Evolutionary conservation across 257 asterid species (phyloP).

Genomic region (Voacanga thouarsii): DNA sequence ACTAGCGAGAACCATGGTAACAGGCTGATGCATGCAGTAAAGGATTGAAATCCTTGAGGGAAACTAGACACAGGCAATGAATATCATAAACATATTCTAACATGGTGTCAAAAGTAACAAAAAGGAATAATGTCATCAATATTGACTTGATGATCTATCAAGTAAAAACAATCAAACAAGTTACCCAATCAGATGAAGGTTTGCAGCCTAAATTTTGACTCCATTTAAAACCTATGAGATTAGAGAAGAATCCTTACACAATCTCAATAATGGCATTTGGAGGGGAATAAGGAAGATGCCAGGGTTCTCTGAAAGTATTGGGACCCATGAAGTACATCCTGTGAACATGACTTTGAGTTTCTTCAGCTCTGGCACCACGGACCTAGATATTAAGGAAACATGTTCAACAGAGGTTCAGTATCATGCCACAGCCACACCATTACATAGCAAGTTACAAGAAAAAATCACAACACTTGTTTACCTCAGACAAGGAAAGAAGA

Average conservation of each 20-base stretch:
- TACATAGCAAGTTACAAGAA: not conserved
- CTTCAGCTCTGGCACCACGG: conserved; percentile 84
- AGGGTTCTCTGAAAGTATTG: conserved; percentile 93
- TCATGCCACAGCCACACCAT: not conserved
- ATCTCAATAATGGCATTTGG: conserved; percentile 80
- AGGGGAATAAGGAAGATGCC: conserved; percentile 98
- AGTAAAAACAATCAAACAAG: not conserved
- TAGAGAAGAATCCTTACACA: conserved; percentile 58
- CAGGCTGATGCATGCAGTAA: not conserved
- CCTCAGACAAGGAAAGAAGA: conserved; percentile 97
- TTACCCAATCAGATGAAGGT: not conserved
- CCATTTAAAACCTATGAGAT: not conserved
- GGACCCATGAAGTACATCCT: conserved; percentile 98
- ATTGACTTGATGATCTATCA: not conserved
- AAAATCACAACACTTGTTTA: conserved; percentile 22
- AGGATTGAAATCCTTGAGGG: not conserved
- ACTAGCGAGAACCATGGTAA: not conserved
- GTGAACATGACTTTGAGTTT: conserved; percentile 83
- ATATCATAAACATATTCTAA: not conserved
- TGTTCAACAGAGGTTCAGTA: conserved; percentile 1
- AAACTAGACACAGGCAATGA: not conserved
- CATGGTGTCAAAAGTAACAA: not conserved
- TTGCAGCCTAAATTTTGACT: not conserved
- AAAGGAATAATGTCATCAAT: not conserved
- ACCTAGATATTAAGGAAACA: conserved; percentile 44